Evolutionary conservation across 2,329 filamentous ascomycete genomes (phyloP), one percentile per base, ranked within the genome.

Genomic region (Hypoxylon sp.): DNA sequence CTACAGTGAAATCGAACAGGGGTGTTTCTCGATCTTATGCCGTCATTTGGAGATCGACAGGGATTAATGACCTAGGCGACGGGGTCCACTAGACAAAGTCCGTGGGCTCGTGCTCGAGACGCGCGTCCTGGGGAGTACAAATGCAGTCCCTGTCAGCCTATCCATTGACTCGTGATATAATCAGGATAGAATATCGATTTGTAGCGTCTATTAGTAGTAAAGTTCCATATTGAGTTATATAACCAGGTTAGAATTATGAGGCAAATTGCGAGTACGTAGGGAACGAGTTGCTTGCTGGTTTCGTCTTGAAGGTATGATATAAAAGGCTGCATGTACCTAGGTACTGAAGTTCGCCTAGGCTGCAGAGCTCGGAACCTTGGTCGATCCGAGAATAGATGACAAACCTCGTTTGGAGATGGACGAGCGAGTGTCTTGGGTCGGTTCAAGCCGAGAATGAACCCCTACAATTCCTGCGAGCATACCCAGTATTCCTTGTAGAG

Each of bases 121-220:
- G 71, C 71, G 71, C 71, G 71, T 73, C 71, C 69, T 60, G 63
- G 67, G 60, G 61, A 65, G 60, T 43, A 66, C 64, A 61, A 38
- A 66, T 61, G 63, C 51, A 69, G 53, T 63, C 56, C 63, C 41
- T 60, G 65, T 61, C 55, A 58, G 65, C 55, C 59, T 68, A 50
- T 48, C 34, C 56, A 53, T 34, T 32, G 46, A 56, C 5, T n/a
- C 14, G 13, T 28, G 17, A 46, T 23, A 30, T 45, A 43, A 13
- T 34, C 11, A 32, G 41, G 32, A n/a, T 14, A 25, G 51, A 19
- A 48, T 53, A 32, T 48, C 52, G 34, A 65, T 67, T 60, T 46
- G 46, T 60, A 59, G 53, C 36, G 21, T 55, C 36, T 56, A 14
- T 45, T 45, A 57, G 23, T 28, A 21, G 60, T 32, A 11, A 50